Evolutionary conservation across 2,329 filamentous ascomycete species (phyloP).

Genomic region (Cladosporium sphaerospermum): DNA sequence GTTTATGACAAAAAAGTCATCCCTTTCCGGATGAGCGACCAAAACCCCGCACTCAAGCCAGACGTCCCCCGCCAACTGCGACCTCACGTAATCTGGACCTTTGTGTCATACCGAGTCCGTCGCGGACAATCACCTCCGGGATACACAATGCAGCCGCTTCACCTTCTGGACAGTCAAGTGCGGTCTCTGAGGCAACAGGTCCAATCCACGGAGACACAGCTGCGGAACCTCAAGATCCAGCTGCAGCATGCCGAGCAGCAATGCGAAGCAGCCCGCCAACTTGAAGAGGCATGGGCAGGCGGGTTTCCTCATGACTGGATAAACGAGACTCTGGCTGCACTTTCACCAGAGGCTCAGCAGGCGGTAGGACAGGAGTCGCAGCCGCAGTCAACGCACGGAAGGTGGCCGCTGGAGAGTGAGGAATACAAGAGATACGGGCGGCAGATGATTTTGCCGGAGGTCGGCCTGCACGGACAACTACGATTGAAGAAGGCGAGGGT

Average conservation of each 20-base stretch:
- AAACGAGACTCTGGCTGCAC: constrained; percentile 35
- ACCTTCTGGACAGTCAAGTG: constrained; percentile 21
- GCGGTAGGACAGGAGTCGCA: not conserved
- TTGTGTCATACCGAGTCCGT: too few relatives aligned
- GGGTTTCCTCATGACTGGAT: constrained; percentile 39
- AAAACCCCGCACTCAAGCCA: too few relatives aligned
- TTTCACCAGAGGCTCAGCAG: constrained; percentile 16
- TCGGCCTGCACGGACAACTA: constrained; percentile 75
- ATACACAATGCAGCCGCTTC: not conserved
- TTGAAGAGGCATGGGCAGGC: constrained; percentile 27
- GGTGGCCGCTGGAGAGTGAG: constrained; percentile 63
- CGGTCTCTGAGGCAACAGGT: constrained; percentile 39
- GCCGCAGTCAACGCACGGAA: constrained; percentile 6
- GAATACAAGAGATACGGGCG: constrained; percentile 85
- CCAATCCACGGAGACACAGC: constrained; percentile 35
- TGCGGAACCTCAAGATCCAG: constrained; percentile 35
- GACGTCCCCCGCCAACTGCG: too few relatives aligned
- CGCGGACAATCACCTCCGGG: too few relatives aligned
- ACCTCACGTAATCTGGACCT: too few relatives aligned
- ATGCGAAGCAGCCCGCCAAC: constrained; percentile 22
- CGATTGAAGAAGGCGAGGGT: constrained; percentile 63
- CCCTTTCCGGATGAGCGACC: too few relatives aligned
- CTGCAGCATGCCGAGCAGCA: constrained; percentile 37
- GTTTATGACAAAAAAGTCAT: too few relatives aligned
- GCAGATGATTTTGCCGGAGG: constrained; percentile 79